phyloP scores from a whole-genome alignment of 225 moss, liverwort and hornwort genomes.

The Climacium dendroides region DNA sequence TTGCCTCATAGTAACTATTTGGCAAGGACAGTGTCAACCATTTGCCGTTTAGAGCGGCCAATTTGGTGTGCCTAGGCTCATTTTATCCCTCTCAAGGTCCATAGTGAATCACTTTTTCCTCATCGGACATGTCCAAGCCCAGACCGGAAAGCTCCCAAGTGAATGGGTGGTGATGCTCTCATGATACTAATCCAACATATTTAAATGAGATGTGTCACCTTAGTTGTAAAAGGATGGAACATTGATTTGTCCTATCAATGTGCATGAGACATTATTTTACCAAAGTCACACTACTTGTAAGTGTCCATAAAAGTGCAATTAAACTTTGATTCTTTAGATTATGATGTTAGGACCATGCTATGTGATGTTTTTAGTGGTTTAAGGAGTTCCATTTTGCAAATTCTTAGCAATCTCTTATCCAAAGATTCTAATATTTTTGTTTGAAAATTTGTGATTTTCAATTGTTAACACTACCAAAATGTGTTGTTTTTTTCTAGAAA shows the following conservation, averaged over 20 bases:
- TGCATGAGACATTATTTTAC: neutral
- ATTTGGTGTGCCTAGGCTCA: too few species aligned
- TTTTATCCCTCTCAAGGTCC: too few species aligned
- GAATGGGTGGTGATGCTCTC: too few species aligned
- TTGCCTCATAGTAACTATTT: too few species aligned
- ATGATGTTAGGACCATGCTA: fast-evolving
- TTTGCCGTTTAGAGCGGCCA: too few species aligned
- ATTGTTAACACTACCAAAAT: neutral
- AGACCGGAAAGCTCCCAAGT: too few species aligned
- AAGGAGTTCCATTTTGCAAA: fast-evolving
- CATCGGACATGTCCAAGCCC: too few species aligned
- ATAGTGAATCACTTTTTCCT: too few species aligned
- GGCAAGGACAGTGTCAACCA: too few species aligned
- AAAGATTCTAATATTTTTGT: neutral
- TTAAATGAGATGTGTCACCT: neutral
- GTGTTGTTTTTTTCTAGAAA: neutral
- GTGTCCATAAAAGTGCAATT: too few species aligned
- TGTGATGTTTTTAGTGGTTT: fast-evolving
- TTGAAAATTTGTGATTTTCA: neutral
- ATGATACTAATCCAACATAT: neutral
- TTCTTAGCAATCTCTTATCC: neutral
- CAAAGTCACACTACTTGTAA: neutral
- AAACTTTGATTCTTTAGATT: too few species aligned
- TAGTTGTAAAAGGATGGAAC: neutral
- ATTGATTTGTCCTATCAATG: neutral